These are phyloP conservation scores for Verticillium albo-atrum DNA, from an alignment of 2,329 filamentous ascomycete genomes.

Conservation along the genomic window DNA sequence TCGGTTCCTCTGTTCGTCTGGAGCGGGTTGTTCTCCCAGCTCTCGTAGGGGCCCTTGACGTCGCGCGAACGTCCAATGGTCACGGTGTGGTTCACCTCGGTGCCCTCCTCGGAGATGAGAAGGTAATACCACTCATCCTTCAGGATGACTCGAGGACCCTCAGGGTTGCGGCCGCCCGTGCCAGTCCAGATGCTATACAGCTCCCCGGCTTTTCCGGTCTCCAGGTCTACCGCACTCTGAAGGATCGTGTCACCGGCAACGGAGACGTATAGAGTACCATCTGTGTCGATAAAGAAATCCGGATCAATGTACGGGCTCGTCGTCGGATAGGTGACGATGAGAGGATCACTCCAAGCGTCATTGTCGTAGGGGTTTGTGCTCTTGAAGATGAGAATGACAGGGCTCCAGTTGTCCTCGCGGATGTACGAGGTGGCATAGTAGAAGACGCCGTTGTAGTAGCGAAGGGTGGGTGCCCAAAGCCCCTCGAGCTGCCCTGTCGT, in stretches of 20 bases:
- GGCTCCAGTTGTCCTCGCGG: slow-evolving; percentile 26
- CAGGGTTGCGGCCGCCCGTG: slow-evolving; percentile 34
- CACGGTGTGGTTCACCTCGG: slow-evolving; percentile 28
- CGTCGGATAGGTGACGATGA: slow-evolving; percentile 23
- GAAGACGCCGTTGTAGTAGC: slow-evolving; percentile 35
- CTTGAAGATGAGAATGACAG: slow-evolving; percentile 35
- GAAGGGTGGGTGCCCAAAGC: slow-evolving; percentile 42
- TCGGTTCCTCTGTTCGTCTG: slow-evolving; percentile 24
- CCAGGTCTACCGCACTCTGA: slow-evolving; percentile 26
- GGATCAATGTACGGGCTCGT: slow-evolving; percentile 36
- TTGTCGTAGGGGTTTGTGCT: slow-evolving; percentile 32
- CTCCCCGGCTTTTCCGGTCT: slow-evolving; percentile 26
- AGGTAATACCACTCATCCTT: slow-evolving; percentile 36
- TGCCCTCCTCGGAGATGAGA: slow-evolving; percentile 41
- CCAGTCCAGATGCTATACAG: slow-evolving; percentile 36
- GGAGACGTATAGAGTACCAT: slow-evolving; percentile 41
- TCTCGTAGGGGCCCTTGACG: slow-evolving; percentile 31
- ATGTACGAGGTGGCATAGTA: slow-evolving; percentile 36
- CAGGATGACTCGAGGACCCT: slow-evolving; percentile 41
- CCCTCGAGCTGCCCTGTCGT: slow-evolving; percentile 26
- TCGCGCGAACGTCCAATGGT: slow-evolving; percentile 28
- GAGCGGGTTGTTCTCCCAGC: slow-evolving; percentile 30
- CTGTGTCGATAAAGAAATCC: slow-evolving; percentile 46
- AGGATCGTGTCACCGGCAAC: slow-evolving; percentile 16
- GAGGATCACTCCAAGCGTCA: slow-evolving; percentile 33